These are phyloP conservation scores for Citrullus amarus DNA, from an alignment of 306 rosid species.

Conservation along the genomic window DNA sequence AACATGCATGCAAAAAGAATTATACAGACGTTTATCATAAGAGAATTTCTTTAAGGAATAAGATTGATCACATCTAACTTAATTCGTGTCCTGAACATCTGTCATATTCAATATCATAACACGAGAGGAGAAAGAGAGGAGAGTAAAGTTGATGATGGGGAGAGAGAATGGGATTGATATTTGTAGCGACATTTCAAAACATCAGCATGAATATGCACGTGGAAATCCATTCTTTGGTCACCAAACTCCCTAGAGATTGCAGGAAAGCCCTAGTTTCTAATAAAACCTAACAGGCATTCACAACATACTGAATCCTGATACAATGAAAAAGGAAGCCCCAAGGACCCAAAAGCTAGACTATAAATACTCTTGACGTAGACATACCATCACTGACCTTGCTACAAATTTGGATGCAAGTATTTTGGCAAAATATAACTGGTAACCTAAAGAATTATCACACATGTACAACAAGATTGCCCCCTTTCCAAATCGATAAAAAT, in stretches of 20 bases:
- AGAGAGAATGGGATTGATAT: background rate
- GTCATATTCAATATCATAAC: background rate
- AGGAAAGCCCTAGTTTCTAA: background rate
- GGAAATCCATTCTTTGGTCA: background rate
- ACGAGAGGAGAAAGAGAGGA: background rate
- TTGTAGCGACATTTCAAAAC: background rate
- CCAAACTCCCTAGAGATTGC: background rate
- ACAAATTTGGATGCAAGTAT: conserved; percentile 23
- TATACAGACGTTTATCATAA: too few relatives aligned
- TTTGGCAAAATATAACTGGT: conserved; percentile 36
- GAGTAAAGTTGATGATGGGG: background rate
- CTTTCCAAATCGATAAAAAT: conserved; percentile 26
- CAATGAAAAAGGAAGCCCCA: background rate
- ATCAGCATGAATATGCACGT: background rate
- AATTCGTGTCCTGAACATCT: background rate
- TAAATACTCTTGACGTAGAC: background rate
- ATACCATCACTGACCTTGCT: background rate
- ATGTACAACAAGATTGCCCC: conserved; percentile 57
- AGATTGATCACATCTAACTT: background rate
- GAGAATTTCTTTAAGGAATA: background rate
- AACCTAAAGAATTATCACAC: conserved; percentile 72
- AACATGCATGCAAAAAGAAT: background rate
- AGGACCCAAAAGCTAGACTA: background rate
- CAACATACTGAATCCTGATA: background rate
- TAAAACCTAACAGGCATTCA: background rate